Evolutionary conservation across 352 stramenopile genomes (phyloP), one percentile per base, ranked within the genome.

Genomic region (Phytophthora crassamura): DNA sequence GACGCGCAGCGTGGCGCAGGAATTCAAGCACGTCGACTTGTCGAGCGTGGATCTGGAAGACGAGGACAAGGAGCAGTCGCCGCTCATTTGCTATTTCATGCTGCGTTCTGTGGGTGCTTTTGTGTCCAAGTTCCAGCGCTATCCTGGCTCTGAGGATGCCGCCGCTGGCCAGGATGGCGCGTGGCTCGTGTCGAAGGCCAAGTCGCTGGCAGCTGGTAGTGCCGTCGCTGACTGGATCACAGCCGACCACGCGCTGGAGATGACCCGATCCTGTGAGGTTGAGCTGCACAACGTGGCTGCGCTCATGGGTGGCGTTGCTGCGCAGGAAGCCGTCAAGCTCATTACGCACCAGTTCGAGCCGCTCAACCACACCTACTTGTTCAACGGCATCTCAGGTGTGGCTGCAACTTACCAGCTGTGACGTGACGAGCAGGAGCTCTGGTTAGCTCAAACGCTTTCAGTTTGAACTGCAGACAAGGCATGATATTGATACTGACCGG

Each of bases 281-380:
- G 95, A 99, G 72, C 73, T 99, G 53, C 96, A 99, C 74, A 96
- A 89, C 38, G 85, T 98, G 48, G 94, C 95, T 4, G 91, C 93
- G 22, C 75, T 99, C 16, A 84, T 99, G 50, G 98, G 97, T n/a
- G 98, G 97, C 16, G 88, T 99, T 15, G 97, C 96, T 3, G 91
- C 93, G 30, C 98, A 99, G 72, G 98, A 99, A 66, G 96, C 95
- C 14, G 84, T 99, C 46, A 99, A 99, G 77, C 69, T 99, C 42
- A 97, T 99, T 74, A 99, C 97, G 38, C 88, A 97, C 47, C 95
- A 99, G 75, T 99, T 99, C 68, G 80, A 98, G 59, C 97, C 97
- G 0, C 65, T 99, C 5, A 89, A 99, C 73, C 97, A 99, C 75
- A 99, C 97, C 14, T 99, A 98, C 73, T 40, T 99, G 7, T 99